Percentiles rank a stretch among this genome's conserved stretches.
Evolutionary conservation across 768 basidiomycete genomes (phyloP).

Genomic region (Rhodotorula graminis): DNA sequence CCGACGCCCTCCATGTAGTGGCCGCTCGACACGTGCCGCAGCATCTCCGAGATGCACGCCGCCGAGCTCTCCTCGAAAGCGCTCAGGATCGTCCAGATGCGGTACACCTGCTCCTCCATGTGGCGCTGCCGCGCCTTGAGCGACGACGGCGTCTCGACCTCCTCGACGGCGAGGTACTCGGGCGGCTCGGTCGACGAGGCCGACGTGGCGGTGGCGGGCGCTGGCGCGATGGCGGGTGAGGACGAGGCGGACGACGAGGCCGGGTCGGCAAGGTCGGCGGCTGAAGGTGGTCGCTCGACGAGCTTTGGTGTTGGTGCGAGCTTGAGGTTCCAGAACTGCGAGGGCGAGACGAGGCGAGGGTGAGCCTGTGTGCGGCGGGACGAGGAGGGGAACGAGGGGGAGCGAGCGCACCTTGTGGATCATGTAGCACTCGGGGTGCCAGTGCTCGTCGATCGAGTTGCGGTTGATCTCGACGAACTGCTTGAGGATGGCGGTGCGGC

Average conservation of each 20-base stretch:
- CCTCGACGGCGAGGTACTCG: slow-evolving; percentile 70
- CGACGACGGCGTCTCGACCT: slow-evolving; percentile 66
- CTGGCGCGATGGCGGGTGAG: neutral
- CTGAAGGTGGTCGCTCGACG: slow-evolving; percentile 18
- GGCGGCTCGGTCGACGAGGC: slow-evolving; percentile 9
- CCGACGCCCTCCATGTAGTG: slow-evolving; percentile 94
- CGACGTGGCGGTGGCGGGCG: no score
- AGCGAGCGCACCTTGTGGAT: slow-evolving; percentile 81
- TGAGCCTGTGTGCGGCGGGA: neutral
- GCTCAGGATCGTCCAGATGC: slow-evolving; percentile 97
- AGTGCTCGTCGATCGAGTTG: slow-evolving; percentile 96
- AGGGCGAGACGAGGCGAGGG: neutral
- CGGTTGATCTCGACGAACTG: slow-evolving; percentile 99
- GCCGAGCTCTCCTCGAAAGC: slow-evolving; percentile 99
- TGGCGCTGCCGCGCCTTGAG: slow-evolving; percentile 82
- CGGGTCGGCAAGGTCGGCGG: slow-evolving; percentile 3
- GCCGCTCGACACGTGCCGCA: slow-evolving; percentile 92
- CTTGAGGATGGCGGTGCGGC: slow-evolving; percentile 93
- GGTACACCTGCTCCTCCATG: slow-evolving; percentile 97
- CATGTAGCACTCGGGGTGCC: slow-evolving; percentile 99
- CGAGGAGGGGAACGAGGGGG: no score
- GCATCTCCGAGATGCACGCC: slow-evolving; percentile 98
- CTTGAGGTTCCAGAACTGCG: slow-evolving; percentile 98
- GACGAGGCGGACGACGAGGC: neutral
- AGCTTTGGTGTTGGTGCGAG: slow-evolving; percentile 47